Evolutionary conservation across 768 basidiomycete species (phyloP), one percentile per base, ranked within the genome.

Genomic region (Tephrocybe rancida): DNA sequence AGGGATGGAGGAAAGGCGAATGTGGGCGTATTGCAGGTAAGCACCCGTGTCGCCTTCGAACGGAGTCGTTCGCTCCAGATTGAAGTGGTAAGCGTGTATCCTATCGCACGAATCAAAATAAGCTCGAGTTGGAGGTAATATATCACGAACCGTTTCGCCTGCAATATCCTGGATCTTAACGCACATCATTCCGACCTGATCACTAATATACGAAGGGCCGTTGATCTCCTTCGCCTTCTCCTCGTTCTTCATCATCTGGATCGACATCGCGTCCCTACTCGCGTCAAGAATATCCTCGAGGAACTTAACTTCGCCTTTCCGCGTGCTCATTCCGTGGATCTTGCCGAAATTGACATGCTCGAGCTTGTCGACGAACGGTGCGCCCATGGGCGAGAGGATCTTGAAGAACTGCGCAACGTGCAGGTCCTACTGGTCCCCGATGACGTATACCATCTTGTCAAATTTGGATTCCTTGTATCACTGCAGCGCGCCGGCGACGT

Each of bases 161-260:
- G 81, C 92, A 95, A n/a, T 94, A 66, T 96, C 95, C 70, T 98
- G 96, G 56, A 98, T 94, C 76, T 98, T 98, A 60, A 98, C 88
- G 2, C 92, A 93, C 0, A 92, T 89, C 63, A 96, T 92, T 18
- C 95, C 96, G 42, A 98, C 86, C 69, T 95, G 90, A 61, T 80
- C 77, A 53, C 84, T 82, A 37, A 86, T 87, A 42, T 70, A 72
- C 64, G 90, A 87, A 1, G 95, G 95, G 67, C 98, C 84, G 62
- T 90, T 90, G 30, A 98, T 81, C 22, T 87, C 84, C 4, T 75
- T 82, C 62, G 93, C 95, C 70, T 98, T 98, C 48, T 85, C 92
- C 71, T 92, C 86, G 67, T 97, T 97, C 71, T 87, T 87, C 71
- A 76, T 78, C 96, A 98, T 98, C 72, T 95, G 92, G 52, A 95